Base-by-base conservation (phyloP, 2,329 filamentous ascomycete genomes). In the Verticillium longisporum region DNA sequence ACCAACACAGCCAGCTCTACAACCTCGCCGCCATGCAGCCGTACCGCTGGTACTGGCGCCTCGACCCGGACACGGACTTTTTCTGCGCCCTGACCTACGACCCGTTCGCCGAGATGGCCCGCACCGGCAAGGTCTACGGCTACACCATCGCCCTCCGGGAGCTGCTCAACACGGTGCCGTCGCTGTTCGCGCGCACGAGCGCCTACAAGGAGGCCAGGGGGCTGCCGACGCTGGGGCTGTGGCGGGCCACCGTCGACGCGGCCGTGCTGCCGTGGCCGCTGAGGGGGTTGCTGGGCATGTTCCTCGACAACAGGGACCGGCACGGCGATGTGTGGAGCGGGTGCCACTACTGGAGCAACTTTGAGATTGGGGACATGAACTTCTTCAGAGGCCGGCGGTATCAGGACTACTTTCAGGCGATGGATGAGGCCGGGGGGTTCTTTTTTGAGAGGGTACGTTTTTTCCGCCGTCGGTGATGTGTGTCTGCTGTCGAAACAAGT, bases 261-360 rank as follows among this genome's bases (percentile, higher is more conserved):
- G 77, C 74, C 41, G 78, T 75, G 74, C 60, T 75, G 53, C 77
- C 77, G 1, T 78, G 72, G 63, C 77, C 77, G 5, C 68, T 79
- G 54, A 72, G 77, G 7, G 67, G 68, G n/a, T 65, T 74, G 50
- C 66, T 78, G 62, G 68, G 70, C 57, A 2, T 26, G 26, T 73
- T 70, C 68, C 62, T 76, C 26, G 26, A 60, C n/a, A 71, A 77
- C 65, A 73, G 73, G 53, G 74, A 78, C 60, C 64, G 66, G 3
- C 67, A 70, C 53, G 77, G 77, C 37, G 77, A 80, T 62, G 64
- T 64, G 37, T 80, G 77, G 77, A 79, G 73, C 61, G 58, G 75
- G 62, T 80, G 77, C 66, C 77, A 80, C 62, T 80, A 78, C 66
- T 80, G 77, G 77, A 78, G 75, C 63, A 80, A 80, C 62, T 80